Evolutionary conservation across 140 eudicot species (phyloP).

Genomic region (Flaveria floridana): DNA sequence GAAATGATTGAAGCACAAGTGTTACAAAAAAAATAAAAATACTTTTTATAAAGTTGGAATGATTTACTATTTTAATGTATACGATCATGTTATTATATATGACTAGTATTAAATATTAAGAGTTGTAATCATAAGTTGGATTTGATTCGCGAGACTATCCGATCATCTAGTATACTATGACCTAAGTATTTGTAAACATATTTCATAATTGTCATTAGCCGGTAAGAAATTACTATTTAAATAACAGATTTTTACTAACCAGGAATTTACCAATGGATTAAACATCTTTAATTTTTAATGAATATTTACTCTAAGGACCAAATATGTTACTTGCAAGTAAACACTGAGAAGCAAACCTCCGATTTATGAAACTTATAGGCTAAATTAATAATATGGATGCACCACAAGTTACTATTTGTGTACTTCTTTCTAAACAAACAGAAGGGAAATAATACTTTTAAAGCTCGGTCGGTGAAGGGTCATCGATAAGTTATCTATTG

Average conservation of each 20-base stretch:
- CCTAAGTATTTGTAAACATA: not conserved
- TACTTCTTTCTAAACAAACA: no score
- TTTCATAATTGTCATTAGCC: no score
- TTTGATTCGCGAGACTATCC: slow-evolving; percentile 15
- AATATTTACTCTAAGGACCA: no score
- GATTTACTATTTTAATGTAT: not conserved
- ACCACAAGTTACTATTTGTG: no score
- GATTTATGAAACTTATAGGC: no score
- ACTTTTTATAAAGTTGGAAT: not conserved
- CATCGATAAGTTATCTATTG: not conserved
- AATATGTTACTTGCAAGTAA: no score
- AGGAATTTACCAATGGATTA: no score
- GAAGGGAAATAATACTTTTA: not conserved
- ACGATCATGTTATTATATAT: not conserved
- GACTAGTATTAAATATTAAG: slow-evolving; percentile 7
- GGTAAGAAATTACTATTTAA: no score
- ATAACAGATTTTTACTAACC: no score
- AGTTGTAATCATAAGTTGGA: slow-evolving; percentile 29
- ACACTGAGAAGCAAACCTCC: no score
- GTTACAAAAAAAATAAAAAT: not conserved
- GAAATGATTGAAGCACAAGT: slow-evolving; percentile 24
- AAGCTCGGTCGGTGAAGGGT: not conserved
- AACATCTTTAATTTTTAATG: no score
- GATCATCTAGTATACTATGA: not conserved
- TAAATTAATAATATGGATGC: no score